These are phyloP conservation scores for Cicer chorassanicum DNA, from an alignment of 306 rosid genomes.

Conservation along the genomic window DNA sequence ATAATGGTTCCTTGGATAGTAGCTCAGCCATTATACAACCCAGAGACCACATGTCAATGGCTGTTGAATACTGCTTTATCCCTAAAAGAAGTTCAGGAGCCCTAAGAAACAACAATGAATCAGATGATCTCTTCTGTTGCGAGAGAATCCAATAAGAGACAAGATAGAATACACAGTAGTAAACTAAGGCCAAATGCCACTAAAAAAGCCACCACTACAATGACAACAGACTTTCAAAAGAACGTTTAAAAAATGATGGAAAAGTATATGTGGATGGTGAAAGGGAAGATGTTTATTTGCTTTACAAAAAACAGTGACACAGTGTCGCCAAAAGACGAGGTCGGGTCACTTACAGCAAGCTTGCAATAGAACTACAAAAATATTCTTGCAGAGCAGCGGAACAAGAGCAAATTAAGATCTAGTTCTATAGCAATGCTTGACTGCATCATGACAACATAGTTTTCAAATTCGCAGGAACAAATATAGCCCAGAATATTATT, in stretches of 20 bases:
- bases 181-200: conserved; percentile 19
- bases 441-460: conserved; percentile 10
- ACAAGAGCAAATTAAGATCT: not conserved
- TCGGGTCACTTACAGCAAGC: not conserved
- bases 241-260: not conserved
- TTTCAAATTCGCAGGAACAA: conserved; percentile 15
- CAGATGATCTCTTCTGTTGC: conserved; percentile 33
- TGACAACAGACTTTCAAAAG: not conserved
- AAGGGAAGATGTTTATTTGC: conserved; percentile 12
- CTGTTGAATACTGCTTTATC: conserved; percentile 83
- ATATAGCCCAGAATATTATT: conserved; percentile 1
- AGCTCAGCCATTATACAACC: conserved; percentile 99
- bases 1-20: conserved; percentile 87
- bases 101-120: conserved; percentile 57
- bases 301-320: not conserved
- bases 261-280: not conserved
- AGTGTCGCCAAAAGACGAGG: not conserved
- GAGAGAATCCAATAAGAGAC: conserved; percentile 15
- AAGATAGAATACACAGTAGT: conserved; percentile 1
- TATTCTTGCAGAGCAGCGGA: not conserved
- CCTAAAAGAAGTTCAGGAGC: conserved; percentile 97
- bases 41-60: conserved; percentile 98
- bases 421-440: not conserved
- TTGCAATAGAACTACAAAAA: conserved; percentile 7
- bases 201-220: conserved; percentile 3